These are phyloP conservation scores for Pulveroboletus ravenelii DNA, from an alignment of 768 basidiomycete species.

Conservation along the genomic window DNA sequence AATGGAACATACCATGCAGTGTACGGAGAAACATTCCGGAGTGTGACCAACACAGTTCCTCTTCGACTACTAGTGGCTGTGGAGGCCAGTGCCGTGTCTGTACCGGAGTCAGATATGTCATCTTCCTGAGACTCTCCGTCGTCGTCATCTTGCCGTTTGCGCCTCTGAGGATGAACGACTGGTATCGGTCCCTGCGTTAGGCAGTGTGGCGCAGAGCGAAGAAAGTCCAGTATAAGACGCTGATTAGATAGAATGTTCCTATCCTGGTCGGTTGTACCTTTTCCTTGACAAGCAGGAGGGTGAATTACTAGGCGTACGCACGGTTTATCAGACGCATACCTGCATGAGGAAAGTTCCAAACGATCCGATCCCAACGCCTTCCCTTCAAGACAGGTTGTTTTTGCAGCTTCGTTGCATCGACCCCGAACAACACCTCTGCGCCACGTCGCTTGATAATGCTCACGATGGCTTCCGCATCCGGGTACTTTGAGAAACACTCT, in stretches of 20 bases:
- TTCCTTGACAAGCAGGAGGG: slow-evolving; percentile 43
- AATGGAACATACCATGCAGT: slow-evolving; percentile 62
- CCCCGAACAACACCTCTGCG: slow-evolving; percentile 66
- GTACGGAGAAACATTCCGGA: slow-evolving; percentile 84
- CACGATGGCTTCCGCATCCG: slow-evolving; percentile 62
- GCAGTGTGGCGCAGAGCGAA: slow-evolving; percentile 64
- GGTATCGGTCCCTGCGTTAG: slow-evolving; percentile 58
- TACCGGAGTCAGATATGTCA: slow-evolving; percentile 16
- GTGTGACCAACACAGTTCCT: slow-evolving; percentile 81
- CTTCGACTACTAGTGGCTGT: slow-evolving; percentile 25
- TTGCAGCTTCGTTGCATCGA: slow-evolving; percentile 81
- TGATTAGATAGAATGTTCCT: slow-evolving; percentile 92
- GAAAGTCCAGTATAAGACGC: slow-evolving; percentile 71
- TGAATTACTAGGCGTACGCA: neutral
- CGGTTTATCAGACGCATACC: slow-evolving; percentile 45
- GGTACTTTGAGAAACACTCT: slow-evolving; percentile 78
- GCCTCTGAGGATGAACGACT: slow-evolving; percentile 36
- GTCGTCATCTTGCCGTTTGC: slow-evolving; percentile 39
- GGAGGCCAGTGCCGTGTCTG: slow-evolving; percentile 1
- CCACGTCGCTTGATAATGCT: slow-evolving; percentile 50
- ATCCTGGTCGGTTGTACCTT: slow-evolving; percentile 89
- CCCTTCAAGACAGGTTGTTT: slow-evolving; percentile 54
- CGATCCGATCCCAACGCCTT: slow-evolving; percentile 67
- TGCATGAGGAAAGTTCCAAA: slow-evolving; percentile 97
- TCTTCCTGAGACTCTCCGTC: slow-evolving; percentile 36